Conservation (phyloP, 495 filamentous ascomycete genomes). For the Aspergillus homomorphus region DNA sequence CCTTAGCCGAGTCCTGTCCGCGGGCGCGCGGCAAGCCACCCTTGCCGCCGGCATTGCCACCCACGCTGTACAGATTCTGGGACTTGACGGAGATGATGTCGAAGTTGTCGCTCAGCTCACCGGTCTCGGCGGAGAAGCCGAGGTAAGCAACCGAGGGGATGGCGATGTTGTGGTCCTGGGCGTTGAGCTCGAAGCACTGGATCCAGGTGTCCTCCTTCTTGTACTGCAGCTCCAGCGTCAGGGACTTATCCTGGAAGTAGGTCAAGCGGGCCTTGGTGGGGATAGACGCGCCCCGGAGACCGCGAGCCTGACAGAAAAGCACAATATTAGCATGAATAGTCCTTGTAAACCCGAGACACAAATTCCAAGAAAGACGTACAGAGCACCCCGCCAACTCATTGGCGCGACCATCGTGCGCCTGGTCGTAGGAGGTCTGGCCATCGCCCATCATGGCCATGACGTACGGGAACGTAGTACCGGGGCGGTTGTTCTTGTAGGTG, state of each 20-base stretch:
- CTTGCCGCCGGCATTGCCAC: conserved; percentile 34
- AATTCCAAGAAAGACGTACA: conserved; percentile 43
- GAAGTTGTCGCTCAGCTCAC: conserved; percentile 95
- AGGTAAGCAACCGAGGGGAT: conserved; percentile 91
- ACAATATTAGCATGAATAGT: background rate
- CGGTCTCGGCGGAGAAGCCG: conserved; percentile 93
- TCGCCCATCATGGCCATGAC: conserved; percentile 99
- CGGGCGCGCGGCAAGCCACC: conserved; percentile 38
- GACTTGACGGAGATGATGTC: conserved; percentile 88
- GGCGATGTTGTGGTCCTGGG: conserved; percentile 63
- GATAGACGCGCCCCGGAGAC: conserved; percentile 71
- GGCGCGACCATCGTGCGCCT: conserved; percentile 90
- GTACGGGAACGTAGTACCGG: conserved; percentile 92
- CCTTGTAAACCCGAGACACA: background rate
- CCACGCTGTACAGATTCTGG: conserved; percentile 80
- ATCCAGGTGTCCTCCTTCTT: conserved; percentile 85
- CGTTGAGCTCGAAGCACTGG: conserved; percentile 72
- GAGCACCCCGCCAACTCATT: conserved; percentile 94
- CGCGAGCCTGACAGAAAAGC: conserved; percentile 78
- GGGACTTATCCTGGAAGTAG: conserved; percentile 93
- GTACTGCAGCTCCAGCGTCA: conserved; percentile 91
- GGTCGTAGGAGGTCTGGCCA: conserved; percentile 84
- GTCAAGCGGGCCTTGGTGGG: conserved; percentile 86
- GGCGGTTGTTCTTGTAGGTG: conserved; percentile 99
- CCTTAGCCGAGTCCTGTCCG: conserved; percentile 36